phyloP scores from a whole-genome alignment of 2,329 filamentous ascomycete species.

The Parastagonospora nodorum region DNA sequence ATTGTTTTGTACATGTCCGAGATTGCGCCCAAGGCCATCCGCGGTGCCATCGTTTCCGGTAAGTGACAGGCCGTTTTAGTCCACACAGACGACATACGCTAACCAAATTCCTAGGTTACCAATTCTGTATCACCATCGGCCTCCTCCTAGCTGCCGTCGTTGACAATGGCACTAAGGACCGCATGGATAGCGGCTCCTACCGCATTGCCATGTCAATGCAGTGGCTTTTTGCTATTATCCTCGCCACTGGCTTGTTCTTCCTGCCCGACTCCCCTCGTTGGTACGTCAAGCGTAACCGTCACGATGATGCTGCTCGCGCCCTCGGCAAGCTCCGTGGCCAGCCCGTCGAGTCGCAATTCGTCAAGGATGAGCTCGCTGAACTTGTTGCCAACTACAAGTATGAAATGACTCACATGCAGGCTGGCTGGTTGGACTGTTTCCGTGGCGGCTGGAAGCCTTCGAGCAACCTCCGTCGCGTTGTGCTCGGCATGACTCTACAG shows the following conservation, averaged over 20 bases:
- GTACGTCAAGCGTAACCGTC: slow-evolving; percentile 77
- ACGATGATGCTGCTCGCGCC: slow-evolving; percentile 66
- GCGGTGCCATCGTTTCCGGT: slow-evolving; percentile 70
- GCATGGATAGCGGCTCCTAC: slow-evolving; percentile 65
- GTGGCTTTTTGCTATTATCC: slow-evolving; percentile 78
- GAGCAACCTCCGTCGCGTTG: slow-evolving; percentile 56
- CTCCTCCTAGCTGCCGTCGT: slow-evolving; percentile 75
- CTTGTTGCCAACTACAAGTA: slow-evolving; percentile 90
- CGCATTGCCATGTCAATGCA: slow-evolving; percentile 82
- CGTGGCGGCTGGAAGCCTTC: slow-evolving; percentile 58
- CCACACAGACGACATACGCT: background rate
- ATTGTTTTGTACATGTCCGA: slow-evolving; percentile 80
- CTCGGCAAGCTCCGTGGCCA: slow-evolving; percentile 76
- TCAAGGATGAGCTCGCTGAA: slow-evolving; percentile 80
- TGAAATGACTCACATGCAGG: slow-evolving; percentile 61
- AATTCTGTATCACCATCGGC: slow-evolving; percentile 83
- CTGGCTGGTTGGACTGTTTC: slow-evolving; percentile 73
- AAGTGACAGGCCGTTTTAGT: background rate
- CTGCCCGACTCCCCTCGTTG: slow-evolving; percentile 87
- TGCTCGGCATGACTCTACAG: slow-evolving; percentile 54
- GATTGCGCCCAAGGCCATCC: slow-evolving; percentile 72
- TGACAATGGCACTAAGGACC: slow-evolving; percentile 71
- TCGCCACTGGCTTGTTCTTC: slow-evolving; percentile 71
- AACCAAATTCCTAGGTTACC: slow-evolving; percentile 65
- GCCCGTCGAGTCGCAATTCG: slow-evolving; percentile 71